Evolutionary conservation across 495 filamentous ascomycete species (phyloP), one percentile per base, ranked within the genome.

Genomic region (Darksidea phi): DNA sequence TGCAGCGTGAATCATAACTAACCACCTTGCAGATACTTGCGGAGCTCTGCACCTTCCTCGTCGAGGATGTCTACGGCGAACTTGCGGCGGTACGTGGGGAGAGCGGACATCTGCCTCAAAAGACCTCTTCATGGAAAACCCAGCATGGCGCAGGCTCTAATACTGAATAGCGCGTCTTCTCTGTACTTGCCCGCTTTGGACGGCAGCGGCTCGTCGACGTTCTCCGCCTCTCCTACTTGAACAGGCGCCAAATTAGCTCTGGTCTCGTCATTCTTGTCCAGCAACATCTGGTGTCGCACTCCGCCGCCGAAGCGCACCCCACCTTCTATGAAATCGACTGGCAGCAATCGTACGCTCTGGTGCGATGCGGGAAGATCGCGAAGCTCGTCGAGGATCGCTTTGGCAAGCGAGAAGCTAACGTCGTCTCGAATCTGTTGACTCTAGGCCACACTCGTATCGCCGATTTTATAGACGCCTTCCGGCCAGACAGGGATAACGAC

Each of bases 21-120:
- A 63, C 54, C 3, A 17, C 10, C 15, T 38, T 37, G 1, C 53
- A 75, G 74, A 53, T 72, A 38, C 63, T 74, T 43, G 80, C 83
- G 69, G 88, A 97, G 82, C 87, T 97, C 51, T 95, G 90, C 76
- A 79, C 84, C 74, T 84, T 96, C 67, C 82, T 97, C n/a, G 84
- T 97, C 46, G 82, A 90, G 59, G 90, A 96, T 68, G 81, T 88
- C 20, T 90, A 91, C 73, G 94, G 94, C 64, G 88, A 95, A 69
- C 81, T 98, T 25, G 88, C 89, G 50, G 89, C 89, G 70, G 93
- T 97, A 86, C 68, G 90, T 80, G 34, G 20, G 34, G 17, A 28
- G 6, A 36, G 6, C 38, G 11, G 41, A 6, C 18, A n/a, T 43
- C 21, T 13, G 1, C 57, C 36, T 7, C 23, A 11, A 43, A 20